Conservation (phyloP, 495 filamentous ascomycete genomes). For the Massariosphaeria phaeospora region DNA sequence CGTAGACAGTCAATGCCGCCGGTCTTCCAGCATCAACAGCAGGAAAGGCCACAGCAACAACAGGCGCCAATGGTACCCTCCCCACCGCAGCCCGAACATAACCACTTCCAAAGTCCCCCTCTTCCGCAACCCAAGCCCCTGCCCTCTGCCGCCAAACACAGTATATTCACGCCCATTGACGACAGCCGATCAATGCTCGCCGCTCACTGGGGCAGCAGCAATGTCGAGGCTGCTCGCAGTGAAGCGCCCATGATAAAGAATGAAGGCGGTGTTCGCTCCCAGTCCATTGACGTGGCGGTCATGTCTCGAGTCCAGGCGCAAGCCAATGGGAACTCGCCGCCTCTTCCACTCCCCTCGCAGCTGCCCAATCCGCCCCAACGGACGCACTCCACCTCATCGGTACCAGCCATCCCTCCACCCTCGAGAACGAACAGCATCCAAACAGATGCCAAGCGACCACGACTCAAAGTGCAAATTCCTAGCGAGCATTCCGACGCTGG, state of each 20-base stretch:
- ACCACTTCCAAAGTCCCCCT: slow-evolving; percentile 46
- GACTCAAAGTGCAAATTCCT: slow-evolving; percentile 90
- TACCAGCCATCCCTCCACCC: slow-evolving; percentile 49
- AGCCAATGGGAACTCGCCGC: slow-evolving; percentile 29
- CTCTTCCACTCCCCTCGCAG: slow-evolving; percentile 25
- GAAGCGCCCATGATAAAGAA: slow-evolving; percentile 39
- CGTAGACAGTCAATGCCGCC: slow-evolving; percentile 50
- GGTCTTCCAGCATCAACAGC: slow-evolving; percentile 47
- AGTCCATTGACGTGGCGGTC: slow-evolving; percentile 59
- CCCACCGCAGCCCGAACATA: slow-evolving; percentile 47
- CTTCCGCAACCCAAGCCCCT: slow-evolving; percentile 60
- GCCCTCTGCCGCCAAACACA: slow-evolving; percentile 64
- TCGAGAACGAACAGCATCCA: slow-evolving; percentile 67
- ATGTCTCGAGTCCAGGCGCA: slow-evolving; percentile 46
- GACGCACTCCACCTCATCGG: slow-evolving; percentile 34
- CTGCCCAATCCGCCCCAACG: slow-evolving; percentile 28
- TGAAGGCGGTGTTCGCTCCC: slow-evolving; percentile 50
- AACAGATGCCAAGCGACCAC: slow-evolving; percentile 61
- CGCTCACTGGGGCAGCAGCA: slow-evolving; percentile 69
- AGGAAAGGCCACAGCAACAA: slow-evolving; percentile 46
- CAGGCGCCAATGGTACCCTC: slow-evolving; percentile 49
- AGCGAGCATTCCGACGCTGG: slow-evolving; percentile 82
- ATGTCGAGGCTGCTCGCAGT: slow-evolving; percentile 45
- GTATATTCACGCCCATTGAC: slow-evolving; percentile 96
- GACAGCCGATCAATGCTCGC: slow-evolving; percentile 83